Percentiles rank a stretch among this genome's conserved stretches.
These are phyloP conservation scores for Ophiosphaerella narmari DNA, from an alignment of 2,329 filamentous ascomycete species.

Conservation along the genomic window DNA sequence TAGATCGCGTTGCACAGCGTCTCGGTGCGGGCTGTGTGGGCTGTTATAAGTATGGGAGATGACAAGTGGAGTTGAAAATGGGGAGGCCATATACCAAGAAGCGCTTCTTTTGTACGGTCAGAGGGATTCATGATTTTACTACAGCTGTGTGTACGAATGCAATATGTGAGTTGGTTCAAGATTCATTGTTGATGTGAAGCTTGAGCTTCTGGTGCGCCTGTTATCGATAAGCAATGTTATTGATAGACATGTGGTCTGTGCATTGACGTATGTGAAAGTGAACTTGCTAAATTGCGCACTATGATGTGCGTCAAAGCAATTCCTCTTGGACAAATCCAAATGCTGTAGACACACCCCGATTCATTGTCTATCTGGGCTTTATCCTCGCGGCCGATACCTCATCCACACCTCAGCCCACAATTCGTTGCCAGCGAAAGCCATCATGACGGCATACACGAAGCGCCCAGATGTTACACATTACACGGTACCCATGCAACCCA, in stretches of 20 bases:
- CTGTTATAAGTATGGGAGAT: neutral
- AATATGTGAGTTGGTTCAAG: no score
- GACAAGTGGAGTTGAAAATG: neutral
- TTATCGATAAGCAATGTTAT: slow-evolving; percentile 1
- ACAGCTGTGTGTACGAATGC: neutral
- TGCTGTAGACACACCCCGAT: neutral
- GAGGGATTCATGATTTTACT: slow-evolving; percentile 46
- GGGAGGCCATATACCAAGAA: slow-evolving; percentile 38
- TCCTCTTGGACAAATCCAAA: neutral
- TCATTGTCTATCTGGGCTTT: neutral
- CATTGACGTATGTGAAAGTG: neutral
- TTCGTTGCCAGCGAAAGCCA: no score
- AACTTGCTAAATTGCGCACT: no score
- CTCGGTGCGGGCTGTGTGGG: slow-evolving; percentile 45
- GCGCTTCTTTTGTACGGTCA: slow-evolving; percentile 48
- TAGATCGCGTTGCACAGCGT: slow-evolving; percentile 49
- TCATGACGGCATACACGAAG: no score
- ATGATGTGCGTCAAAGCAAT: no score
- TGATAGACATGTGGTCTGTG: neutral
- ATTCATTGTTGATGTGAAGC: neutral
- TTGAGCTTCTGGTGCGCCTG: neutral
- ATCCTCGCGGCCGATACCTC: no score
- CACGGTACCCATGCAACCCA: no score
- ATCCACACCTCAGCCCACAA: no score
- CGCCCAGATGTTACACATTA: no score